These are phyloP conservation scores for Massariosphaeria phaeospora DNA, from an alignment of 495 filamentous ascomycete genomes.

Conservation along the genomic window DNA sequence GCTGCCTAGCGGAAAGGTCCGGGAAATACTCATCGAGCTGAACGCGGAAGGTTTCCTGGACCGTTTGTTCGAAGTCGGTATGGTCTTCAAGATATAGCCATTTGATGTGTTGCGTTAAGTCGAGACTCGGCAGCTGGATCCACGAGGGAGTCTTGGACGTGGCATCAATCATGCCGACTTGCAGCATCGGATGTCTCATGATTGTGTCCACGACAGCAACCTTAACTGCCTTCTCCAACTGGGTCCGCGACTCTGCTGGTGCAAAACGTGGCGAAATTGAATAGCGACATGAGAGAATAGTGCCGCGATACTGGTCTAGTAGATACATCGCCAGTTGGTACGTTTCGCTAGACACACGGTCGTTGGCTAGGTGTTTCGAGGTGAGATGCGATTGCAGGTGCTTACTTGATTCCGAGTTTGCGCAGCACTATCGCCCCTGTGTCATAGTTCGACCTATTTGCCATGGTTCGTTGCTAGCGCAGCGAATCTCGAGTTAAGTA, in stretches of 20 bases:
- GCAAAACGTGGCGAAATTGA: constrained; percentile 9
- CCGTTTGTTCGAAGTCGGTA: constrained; percentile 10
- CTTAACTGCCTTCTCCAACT: constrained; percentile 15
- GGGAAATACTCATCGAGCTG: constrained; percentile 19
- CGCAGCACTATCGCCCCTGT: constrained; percentile 10
- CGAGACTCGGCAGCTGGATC: constrained; percentile 21
- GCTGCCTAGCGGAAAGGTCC: constrained; percentile 12
- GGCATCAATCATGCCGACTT: constrained; percentile 17
- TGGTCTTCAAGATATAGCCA: constrained; percentile 15
- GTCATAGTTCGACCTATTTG: constrained; percentile 1
- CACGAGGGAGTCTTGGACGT: constrained; percentile 19
- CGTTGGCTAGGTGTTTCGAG: constrained; percentile 8
- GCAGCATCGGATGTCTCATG: constrained; percentile 20
- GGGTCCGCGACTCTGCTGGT: constrained; percentile 10
- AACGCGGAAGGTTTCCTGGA: constrained; percentile 15
- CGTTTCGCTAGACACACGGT: constrained; percentile 15
- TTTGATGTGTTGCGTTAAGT: constrained; percentile 13
- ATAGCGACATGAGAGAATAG: constrained; percentile 20
- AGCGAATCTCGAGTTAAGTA: not conserved
- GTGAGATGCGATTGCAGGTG: constrained; percentile 13
- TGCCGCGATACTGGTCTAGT: constrained; percentile 20
- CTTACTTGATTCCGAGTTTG: constrained; percentile 24
- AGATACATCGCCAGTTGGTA: constrained; percentile 20
- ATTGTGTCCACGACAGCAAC: constrained; percentile 18
- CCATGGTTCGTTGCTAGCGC: constrained; percentile 9